Base-by-base conservation (phyloP, 2,329 filamentous ascomycete species). In the Harringtonia lauricola region DNA sequence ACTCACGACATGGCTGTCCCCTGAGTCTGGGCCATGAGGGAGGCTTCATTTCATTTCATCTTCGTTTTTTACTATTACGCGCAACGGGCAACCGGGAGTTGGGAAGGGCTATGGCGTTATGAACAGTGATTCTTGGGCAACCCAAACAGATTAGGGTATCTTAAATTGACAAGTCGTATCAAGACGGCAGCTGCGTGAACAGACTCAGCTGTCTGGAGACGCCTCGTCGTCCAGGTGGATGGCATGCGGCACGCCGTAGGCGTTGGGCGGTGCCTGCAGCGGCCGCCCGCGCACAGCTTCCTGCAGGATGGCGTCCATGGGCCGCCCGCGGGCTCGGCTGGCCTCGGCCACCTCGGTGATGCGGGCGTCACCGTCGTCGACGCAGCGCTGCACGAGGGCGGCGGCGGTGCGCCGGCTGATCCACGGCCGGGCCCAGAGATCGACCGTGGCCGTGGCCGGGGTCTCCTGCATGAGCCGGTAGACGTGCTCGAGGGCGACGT, bases 351-450 rank as follows among this genome's bases (percentile, higher is more conserved):
- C 46, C 13, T 39, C 41, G 49, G 56, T 57, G 26, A 59, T 56
- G 36, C 63, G 55, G 3, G 49, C 41, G 45, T 67, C 63, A 37
- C 55, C 51, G 8, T 56, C 55, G 26, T 52, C 45, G 39, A 62
- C 54, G 45, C 62, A 63, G 29, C 60, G 55, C 40, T 53, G 50
- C 10, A 62, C 51, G 35, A 67, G 57, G 9, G 53, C 56, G 9
- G 59, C 39, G 8, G 63, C 56, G 1, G 62, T 57, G 29, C 43
- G 50, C 36, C 49, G 52, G 48, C 53, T 58, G 31, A 64, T 51
- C 60, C 61, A 65, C 42, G 51, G 44, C 47, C 49, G 26, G 43
- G 39, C 24, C 6, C 18, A 34, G n/a, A 26, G 12, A 22, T 12
- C 10, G 24, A 13, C 17, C 5, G 5, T 22, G 2, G 13, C 15